A percentile compares a stretch with the other conserved stretches of the same genome.
These are phyloP conservation scores for Skeletonema costatum DNA, from an alignment of 108 stramenopile genomes.

Conservation along the genomic window DNA sequence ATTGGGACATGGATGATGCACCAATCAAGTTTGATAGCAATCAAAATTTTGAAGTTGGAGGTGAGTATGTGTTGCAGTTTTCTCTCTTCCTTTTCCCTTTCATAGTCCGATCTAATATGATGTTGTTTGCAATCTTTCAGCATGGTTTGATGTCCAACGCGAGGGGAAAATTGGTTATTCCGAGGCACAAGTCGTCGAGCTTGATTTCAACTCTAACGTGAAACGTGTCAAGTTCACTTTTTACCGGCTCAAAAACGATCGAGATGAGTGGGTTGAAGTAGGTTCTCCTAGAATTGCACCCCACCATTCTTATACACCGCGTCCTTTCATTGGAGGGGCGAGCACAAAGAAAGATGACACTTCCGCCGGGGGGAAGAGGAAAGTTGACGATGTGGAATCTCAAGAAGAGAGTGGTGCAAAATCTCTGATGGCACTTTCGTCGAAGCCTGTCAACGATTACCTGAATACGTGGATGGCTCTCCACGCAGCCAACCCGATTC, in stretches of 20 bases:
- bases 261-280: slow-evolving; percentile 78
- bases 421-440: slow-evolving; percentile 15
- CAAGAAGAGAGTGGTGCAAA: slow-evolving; percentile 8
- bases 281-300: slow-evolving; percentile 71
- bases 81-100: background rate
- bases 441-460: slow-evolving; percentile 30
- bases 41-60: slow-evolving; percentile 45
- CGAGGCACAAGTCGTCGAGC: slow-evolving; percentile 66
- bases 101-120: background rate
- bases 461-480: slow-evolving; percentile 38
- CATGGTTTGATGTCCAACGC: slow-evolving; percentile 81
- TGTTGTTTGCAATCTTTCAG: slow-evolving; percentile 26
- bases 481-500: slow-evolving; percentile 31
- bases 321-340: slow-evolving; percentile 27
- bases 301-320: slow-evolving; percentile 47
- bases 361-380: background rate
- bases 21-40: slow-evolving; percentile 45
- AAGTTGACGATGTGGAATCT: background rate
- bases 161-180: slow-evolving; percentile 58
- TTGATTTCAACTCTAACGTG: slow-evolving; percentile 53
- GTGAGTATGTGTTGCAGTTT: slow-evolving; percentile 9
- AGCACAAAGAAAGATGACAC: slow-evolving; percentile 23
- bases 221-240: slow-evolving; percentile 80
- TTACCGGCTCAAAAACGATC: slow-evolving; percentile 44
- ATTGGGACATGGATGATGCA: slow-evolving; percentile 77